Percentiles rank a stretch among this genome's conserved stretches.
Evolutionary conservation across 441 rosid genomes (phyloP).

Genomic region (Francoa sonchifolia): DNA sequence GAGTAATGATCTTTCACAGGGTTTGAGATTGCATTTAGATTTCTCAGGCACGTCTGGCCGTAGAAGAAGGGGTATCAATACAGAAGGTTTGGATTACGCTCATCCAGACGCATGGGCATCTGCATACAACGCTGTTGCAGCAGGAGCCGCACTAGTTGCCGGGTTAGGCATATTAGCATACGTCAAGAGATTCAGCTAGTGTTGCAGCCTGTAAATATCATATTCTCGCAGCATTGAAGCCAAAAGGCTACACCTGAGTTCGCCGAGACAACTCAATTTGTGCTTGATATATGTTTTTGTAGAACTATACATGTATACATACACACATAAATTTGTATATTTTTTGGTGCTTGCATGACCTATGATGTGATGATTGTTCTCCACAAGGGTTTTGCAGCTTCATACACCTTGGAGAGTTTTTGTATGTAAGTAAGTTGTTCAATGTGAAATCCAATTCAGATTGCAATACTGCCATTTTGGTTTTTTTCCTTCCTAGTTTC

Average conservation of each 20-base stretch:
- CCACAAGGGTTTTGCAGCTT: neutral
- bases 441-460: too few relatives aligned
- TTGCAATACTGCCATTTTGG: too few relatives aligned
- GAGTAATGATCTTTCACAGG: constrained; percentile 35
- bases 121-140: constrained; percentile 77
- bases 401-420: neutral
- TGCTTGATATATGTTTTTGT: constrained; percentile 9
- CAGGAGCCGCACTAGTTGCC: constrained; percentile 85
- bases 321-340: constrained; percentile 3
- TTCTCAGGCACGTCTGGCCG: constrained; percentile 31
- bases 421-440: too few relatives aligned
- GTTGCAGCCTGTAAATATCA: too few relatives aligned
- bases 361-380: neutral
- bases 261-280: neutral
- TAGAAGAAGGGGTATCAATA: constrained; percentile 25
- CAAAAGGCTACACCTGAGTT: neutral
- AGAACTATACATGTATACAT: constrained; percentile 4
- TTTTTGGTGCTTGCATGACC: neutral
- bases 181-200: constrained; percentile 49
- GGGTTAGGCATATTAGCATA: constrained; percentile 73
- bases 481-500: too few relatives aligned
- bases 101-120: constrained; percentile 76
- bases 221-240: too few relatives aligned
- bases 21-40: constrained; percentile 79
- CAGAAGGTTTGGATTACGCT: constrained; percentile 45